A percentile compares a stretch with the other conserved stretches of the same genome.
Conservation (phyloP, 192 early-diverging fungal genomes). For the Mortierella antarctica region DNA sequence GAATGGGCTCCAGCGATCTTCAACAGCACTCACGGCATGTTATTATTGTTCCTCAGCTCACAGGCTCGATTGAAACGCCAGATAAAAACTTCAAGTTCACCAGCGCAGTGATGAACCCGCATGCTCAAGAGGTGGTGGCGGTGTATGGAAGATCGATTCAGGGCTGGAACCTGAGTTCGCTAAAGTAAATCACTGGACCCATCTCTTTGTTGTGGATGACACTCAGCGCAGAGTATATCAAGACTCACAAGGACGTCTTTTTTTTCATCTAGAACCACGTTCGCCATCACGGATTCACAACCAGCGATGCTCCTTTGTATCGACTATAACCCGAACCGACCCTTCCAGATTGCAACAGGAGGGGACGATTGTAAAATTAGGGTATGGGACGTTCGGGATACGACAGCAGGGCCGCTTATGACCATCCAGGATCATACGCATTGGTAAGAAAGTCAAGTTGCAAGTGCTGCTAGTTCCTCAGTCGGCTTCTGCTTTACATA, state of each 20-base stretch:
- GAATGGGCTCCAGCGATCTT: no score
- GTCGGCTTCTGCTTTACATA: no score
- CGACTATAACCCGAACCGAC: slow-evolving; percentile 91
- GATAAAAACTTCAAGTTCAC: slow-evolving; percentile 49
- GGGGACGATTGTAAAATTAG: slow-evolving; percentile 91
- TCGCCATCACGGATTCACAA: slow-evolving; percentile 75
- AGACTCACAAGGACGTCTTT: neutral
- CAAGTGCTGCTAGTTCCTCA: no score
- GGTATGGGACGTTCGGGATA: slow-evolving; percentile 87
- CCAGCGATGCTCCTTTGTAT: slow-evolving; percentile 74
- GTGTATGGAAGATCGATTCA: slow-evolving; percentile 68
- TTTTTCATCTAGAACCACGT: slow-evolving; percentile 48
- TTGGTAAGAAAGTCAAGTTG: slow-evolving; percentile 65
- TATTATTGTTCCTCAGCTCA: slow-evolving; percentile 12
- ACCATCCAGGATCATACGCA: slow-evolving; percentile 84
- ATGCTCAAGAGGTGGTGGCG: slow-evolving; percentile 67
- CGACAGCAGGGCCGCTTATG: slow-evolving; percentile 62
- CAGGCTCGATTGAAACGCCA: slow-evolving; percentile 44
- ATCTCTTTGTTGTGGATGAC: neutral
- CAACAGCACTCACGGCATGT: no score
- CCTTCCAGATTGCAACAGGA: slow-evolving; percentile 83
- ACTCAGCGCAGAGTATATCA: neutral
- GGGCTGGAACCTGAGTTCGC: slow-evolving; percentile 77
- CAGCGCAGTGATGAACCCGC: slow-evolving; percentile 74
- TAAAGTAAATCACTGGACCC: slow-evolving; percentile 49